phyloP scores from a whole-genome alignment of 495 filamentous ascomycete genomes.

The Penicillium lagena region DNA sequence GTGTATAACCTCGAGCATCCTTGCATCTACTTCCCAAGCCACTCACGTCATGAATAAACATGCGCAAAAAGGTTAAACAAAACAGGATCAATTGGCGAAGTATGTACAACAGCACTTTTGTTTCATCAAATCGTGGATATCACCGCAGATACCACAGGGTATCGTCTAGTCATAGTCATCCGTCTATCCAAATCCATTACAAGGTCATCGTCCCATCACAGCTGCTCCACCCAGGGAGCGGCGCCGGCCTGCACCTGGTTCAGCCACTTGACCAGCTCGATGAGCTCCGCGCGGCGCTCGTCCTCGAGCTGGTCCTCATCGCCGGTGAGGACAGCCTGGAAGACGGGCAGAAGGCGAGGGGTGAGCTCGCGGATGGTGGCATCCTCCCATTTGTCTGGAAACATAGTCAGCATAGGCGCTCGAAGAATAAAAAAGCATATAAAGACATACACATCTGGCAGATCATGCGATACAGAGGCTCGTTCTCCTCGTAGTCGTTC shows the following conservation, averaged over 20 bases:
- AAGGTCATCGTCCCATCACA: constrained; percentile 16
- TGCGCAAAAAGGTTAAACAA: no score
- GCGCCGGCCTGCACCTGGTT: constrained; percentile 45
- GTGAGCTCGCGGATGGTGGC: constrained; percentile 70
- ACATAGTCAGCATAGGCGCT: constrained; percentile 6
- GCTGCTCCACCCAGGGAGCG: constrained; percentile 40
- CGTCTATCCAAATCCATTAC: constrained; percentile 32
- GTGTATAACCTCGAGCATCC: no score
- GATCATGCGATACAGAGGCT: constrained; percentile 82
- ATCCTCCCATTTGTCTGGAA: constrained; percentile 63
- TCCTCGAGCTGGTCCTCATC: constrained; percentile 80
- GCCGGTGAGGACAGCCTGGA: constrained; percentile 70
- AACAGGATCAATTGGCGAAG: constrained; percentile 9
- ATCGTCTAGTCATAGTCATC: constrained; percentile 37
- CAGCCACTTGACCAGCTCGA: constrained; percentile 67
- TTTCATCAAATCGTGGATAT: constrained; percentile 29
- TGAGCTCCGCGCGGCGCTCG: constrained; percentile 64
- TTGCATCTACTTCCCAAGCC: neutral
- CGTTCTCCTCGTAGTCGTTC: constrained; percentile 96
- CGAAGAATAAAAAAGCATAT: neutral
- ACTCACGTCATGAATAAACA: no score
- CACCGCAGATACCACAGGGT: constrained; percentile 24
- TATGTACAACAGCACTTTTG: constrained; percentile 26
- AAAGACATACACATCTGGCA: constrained; percentile 70
- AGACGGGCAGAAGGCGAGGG: constrained; percentile 67